phyloP scores from a whole-genome alignment of 345 rosid species.

The Cardiospermum halicacabum region DNA sequence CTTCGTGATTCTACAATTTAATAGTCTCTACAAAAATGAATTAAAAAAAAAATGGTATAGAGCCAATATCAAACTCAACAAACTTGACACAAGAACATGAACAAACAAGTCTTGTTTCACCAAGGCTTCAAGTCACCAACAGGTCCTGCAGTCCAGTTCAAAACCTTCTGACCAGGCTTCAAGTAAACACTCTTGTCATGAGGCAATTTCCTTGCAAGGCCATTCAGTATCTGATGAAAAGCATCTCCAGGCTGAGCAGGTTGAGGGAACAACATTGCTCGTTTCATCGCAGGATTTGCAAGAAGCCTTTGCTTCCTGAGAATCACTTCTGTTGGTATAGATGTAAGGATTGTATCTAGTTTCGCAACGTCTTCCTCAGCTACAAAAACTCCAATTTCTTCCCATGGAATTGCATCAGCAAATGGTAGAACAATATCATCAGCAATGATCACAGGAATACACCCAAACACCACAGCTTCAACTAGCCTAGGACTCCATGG shows the following conservation, averaged over 20 bases:
- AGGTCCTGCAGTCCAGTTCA: constrained; percentile 94
- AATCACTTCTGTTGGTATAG: constrained; percentile 70
- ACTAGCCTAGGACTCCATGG: constrained; percentile 99
- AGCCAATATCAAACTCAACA: not conserved
- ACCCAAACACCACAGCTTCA: constrained; percentile 98
- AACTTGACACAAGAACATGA: constrained; percentile 2
- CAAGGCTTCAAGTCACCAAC: constrained; percentile 86
- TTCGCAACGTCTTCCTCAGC: constrained; percentile 82
- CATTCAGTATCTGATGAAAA: constrained; percentile 91
- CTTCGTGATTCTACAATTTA: not conserved
- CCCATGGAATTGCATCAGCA: constrained; percentile 99
- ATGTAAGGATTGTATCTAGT: constrained; percentile 75
- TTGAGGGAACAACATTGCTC: constrained; percentile 90
- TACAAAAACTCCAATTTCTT: constrained; percentile 88
- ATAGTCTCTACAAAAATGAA: constrained; percentile 22
- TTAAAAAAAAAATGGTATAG: not conserved
- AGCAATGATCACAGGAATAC: constrained; percentile 95
- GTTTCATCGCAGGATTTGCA: constrained; percentile 92
- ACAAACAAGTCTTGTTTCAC: constrained; percentile 21
- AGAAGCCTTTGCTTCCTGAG: constrained; percentile 88
- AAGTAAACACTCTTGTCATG: constrained; percentile 50
- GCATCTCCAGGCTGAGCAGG: constrained; percentile 93
- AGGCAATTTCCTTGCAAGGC: constrained; percentile 81
- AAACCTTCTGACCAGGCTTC: constrained; percentile 46
- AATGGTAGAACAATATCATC: constrained; percentile 91